These are phyloP conservation scores for Auxenochlorella pyrenoidosa DNA, from an alignment of 139 green algal genomes.

Conservation along the genomic window DNA sequence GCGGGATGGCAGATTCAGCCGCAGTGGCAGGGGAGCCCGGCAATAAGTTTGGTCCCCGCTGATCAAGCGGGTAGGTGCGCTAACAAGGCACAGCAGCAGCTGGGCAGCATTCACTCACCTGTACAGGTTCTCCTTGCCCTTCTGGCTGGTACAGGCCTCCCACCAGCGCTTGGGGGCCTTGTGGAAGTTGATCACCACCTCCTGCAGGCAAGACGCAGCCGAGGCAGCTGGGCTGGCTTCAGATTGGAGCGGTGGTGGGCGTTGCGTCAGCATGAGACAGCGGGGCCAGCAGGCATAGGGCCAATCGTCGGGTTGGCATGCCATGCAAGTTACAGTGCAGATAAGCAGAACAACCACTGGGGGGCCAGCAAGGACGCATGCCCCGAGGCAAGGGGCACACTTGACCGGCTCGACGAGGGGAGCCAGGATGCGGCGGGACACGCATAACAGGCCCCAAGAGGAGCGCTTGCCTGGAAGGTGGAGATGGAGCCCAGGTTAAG, in stretches of 20 bases:
- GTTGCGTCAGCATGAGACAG: background rate
- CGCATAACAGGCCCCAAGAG: background rate
- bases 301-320: no score
- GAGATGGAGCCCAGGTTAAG: conserved; percentile 54
- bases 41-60: background rate
- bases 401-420: no score
- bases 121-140: conserved; percentile 33
- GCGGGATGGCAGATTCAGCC: background rate
- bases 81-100: background rate
- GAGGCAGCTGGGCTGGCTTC: background rate
- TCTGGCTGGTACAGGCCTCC: conserved; percentile 31
- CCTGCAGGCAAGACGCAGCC: conserved; percentile 24
- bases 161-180: conserved; percentile 57
- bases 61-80: no score
- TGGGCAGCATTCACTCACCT: background rate
- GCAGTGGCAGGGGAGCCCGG: background rate
- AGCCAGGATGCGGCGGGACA: no score
- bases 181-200: conserved; percentile 57
- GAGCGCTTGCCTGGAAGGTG: conserved; percentile 43
- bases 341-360: no score
- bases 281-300: no score
- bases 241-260: no score
- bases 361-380: no score
- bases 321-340: no score
- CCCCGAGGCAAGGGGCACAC: no score